phyloP scores from a whole-genome alignment of 805 yeast species.

The Yarrowia sp. region DNA sequence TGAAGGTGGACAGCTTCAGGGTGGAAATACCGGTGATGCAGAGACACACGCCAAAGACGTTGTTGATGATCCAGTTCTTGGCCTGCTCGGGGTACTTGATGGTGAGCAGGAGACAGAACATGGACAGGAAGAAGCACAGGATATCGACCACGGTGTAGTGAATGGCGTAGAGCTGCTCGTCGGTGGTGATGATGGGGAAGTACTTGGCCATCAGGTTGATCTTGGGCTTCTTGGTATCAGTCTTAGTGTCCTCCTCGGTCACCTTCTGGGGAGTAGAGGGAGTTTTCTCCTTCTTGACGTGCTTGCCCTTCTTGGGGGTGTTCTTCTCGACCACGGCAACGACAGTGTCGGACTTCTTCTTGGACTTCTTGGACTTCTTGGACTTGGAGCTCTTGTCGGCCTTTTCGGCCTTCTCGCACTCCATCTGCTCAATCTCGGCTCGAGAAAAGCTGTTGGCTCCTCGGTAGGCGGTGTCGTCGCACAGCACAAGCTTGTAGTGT shows the following conservation, averaged over 20 bases:
- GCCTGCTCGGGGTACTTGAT: slow-evolving; percentile 34
- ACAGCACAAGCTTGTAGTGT: slow-evolving; percentile 25
- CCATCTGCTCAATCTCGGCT: slow-evolving; percentile 39
- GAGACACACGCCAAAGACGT: slow-evolving; percentile 45
- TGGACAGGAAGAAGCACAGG: slow-evolving; percentile 26
- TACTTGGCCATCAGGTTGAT: neutral
- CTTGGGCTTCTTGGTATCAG: neutral
- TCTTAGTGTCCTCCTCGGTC: too few relatives aligned
- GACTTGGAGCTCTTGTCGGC: slow-evolving; percentile 46
- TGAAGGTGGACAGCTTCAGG: slow-evolving; percentile 46
- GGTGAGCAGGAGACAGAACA: slow-evolving; percentile 30
- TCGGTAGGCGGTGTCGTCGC: slow-evolving; percentile 21
- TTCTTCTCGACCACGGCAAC: neutral
- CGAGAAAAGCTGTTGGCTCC: slow-evolving; percentile 29
- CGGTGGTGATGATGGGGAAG: slow-evolving; percentile 19
- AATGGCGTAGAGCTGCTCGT: slow-evolving; percentile 2
- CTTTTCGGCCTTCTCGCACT: slow-evolving; percentile 42
- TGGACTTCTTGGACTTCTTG: slow-evolving; percentile 21
- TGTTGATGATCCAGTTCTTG: slow-evolving; percentile 49
- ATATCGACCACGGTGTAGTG: slow-evolving; percentile 30
- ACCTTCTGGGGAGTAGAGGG: too few relatives aligned
- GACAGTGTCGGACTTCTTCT: neutral
- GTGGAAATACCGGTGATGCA: slow-evolving; percentile 47
- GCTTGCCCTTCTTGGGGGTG: neutral
- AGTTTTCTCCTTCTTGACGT: neutral